A percentile compares a stretch with the other conserved stretches of the same genome.
Evolutionary conservation across 345 rosid genomes (phyloP).

Genomic region (Clausena lansium): DNA sequence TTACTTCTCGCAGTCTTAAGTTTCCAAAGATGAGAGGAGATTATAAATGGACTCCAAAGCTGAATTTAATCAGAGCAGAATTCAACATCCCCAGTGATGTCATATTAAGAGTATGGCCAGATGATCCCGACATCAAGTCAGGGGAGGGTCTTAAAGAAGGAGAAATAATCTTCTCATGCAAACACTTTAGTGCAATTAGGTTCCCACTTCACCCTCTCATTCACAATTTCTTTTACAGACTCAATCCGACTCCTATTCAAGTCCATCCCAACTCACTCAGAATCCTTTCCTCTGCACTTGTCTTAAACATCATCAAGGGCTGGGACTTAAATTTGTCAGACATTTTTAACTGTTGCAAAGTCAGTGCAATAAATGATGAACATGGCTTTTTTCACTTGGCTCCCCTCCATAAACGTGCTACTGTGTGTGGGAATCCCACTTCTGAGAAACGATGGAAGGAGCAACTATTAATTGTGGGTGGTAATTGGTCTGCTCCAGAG

Average conservation of each 20-base stretch:
- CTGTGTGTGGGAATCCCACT: background rate
- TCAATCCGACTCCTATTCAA: background rate
- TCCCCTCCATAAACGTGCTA: background rate
- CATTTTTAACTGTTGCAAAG: background rate
- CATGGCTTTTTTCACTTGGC: background rate
- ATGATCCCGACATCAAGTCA: background rate
- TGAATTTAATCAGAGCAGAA: background rate
- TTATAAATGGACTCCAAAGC: background rate
- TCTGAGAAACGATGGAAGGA: background rate
- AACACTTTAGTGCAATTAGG: background rate
- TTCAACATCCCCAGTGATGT: background rate
- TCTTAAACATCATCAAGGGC: background rate
- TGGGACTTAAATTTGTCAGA: background rate
- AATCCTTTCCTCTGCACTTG: background rate
- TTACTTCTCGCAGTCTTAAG: too few relatives aligned
- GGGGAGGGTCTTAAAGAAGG: background rate
- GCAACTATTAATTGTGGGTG: background rate
- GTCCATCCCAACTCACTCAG: background rate
- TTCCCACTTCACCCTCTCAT: background rate
- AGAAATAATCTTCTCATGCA: background rate
- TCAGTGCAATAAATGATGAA: background rate
- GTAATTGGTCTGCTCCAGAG: constrained; percentile 1
- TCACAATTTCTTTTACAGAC: background rate
- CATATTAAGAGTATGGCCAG: background rate
- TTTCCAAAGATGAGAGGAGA: too few relatives aligned